Evolutionary conservation across 2,329 filamentous ascomycete genomes (phyloP), one percentile per base, ranked within the genome.

Genomic region (Pochonia chlamydosporia): DNA sequence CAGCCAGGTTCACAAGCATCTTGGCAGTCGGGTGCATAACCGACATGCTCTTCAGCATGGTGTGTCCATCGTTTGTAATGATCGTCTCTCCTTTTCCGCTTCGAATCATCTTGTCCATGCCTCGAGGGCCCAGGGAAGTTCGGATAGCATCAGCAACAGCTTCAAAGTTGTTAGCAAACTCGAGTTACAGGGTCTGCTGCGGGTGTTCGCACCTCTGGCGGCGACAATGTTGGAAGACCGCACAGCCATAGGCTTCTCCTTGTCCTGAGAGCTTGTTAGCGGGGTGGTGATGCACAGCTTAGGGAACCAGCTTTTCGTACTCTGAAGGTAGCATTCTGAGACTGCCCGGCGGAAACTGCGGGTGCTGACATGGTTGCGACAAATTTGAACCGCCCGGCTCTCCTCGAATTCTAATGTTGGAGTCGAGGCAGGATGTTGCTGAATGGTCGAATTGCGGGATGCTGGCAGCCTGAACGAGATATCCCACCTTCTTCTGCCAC

Each of bases 91-190:
- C 93, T 74, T 89, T 96, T 66, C 90, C 88, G 51, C 87, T 95
- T 76, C 95, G 87, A 61, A 99, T 97, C 91, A 96, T 96, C 78
- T 96, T 96, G 75, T 96, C 91, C 91, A 96, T 96, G 65, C 93
- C 93, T 70, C 93, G 84, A 56, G 93, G 93, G 55, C 93, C 93
- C 57, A 99, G 79, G 52, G 93, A 97, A 24, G 92, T 97, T 76
- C 93, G 81, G 67, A 99, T 95, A 58, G 93, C 93, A 81, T 99
- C 93, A 67, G 93, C 87, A 64, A 99, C 92, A 65, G 93, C 93
- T 93, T 52, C 50, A 43, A 40, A 49, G 3, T 11, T 24, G 41
- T 52, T 40, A 54, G 48, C 9, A 36, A 33, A 18, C 14, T 33
- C 43, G 40, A 44, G 28, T 40, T 43, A 25, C 39, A 16, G 21